phyloP scores from a whole-genome alignment of 208 protist species.

The Entamoeba histolytica region DNA sequence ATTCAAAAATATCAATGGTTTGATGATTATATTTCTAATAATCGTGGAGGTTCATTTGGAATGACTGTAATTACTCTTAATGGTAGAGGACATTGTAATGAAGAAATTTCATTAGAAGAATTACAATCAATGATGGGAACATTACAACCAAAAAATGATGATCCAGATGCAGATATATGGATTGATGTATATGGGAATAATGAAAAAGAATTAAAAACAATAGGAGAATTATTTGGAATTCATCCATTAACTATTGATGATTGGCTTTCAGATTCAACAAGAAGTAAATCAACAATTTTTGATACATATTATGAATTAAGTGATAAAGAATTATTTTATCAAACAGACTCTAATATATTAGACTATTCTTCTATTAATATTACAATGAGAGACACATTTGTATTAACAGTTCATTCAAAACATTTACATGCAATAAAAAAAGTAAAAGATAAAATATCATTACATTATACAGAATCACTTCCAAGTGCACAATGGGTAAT shows the following conservation, averaged over 20 bases:
- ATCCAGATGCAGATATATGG: background rate
- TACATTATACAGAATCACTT: background rate
- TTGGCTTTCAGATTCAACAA: background rate
- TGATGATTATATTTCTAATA: background rate
- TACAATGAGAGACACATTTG: background rate
- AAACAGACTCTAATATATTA: background rate
- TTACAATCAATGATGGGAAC: background rate
- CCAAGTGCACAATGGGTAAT: background rate
- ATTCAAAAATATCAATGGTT: background rate
- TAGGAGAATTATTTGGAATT: background rate
- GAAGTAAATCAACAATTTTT: background rate
- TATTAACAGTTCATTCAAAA: background rate
- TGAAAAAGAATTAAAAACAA: background rate
- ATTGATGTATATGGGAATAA: background rate
- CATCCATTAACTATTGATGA: background rate
- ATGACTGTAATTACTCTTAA: background rate
- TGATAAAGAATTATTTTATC: background rate
- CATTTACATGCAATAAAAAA: background rate
- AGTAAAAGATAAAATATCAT: background rate
- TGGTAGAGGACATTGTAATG: background rate
- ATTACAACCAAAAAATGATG: background rate
- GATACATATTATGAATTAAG: background rate
- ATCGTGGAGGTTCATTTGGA: background rate
- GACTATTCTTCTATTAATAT: background rate
- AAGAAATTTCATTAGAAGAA: background rate